These are phyloP conservation scores for Pterocarpus macrocarpus DNA, from an alignment of 306 rosid genomes.

Conservation along the genomic window DNA sequence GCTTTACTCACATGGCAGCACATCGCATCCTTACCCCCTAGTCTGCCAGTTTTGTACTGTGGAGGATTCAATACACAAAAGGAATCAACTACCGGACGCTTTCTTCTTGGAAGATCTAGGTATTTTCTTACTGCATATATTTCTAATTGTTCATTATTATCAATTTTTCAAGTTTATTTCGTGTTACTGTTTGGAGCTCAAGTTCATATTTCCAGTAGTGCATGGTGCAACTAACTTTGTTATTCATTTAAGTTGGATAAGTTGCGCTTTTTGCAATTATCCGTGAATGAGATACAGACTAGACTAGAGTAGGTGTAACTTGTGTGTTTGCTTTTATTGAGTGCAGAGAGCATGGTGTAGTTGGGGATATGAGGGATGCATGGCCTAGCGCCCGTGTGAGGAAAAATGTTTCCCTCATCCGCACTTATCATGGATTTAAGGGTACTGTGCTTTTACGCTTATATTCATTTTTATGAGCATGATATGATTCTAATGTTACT, in stretches of 20 bases:
- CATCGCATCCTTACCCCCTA: slow-evolving; percentile 97
- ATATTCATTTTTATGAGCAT: slow-evolving; percentile 18
- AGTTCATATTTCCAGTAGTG: slow-evolving; percentile 26
- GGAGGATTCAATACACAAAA: slow-evolving; percentile 98
- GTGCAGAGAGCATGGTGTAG: slow-evolving; percentile 94
- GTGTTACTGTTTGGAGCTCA: slow-evolving; percentile 3
- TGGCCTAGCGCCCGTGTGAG: slow-evolving; percentile 96
- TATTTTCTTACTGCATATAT: slow-evolving; percentile 38
- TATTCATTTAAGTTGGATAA: slow-evolving; percentile 22
- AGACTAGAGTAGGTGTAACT: slow-evolving; percentile 22
- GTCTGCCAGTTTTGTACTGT: slow-evolving; percentile 90
- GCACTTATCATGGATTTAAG: slow-evolving; percentile 96
- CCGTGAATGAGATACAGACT: background rate
- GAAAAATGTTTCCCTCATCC: slow-evolving; percentile 84
- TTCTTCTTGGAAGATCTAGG: slow-evolving; percentile 98
- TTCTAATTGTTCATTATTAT: slow-evolving; percentile 12
- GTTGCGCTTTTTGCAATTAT: background rate
- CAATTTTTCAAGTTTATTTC: slow-evolving; percentile 19
- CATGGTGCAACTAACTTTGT: background rate
- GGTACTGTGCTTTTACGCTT: slow-evolving; percentile 59
- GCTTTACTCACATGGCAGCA: slow-evolving; percentile 99
- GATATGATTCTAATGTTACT: slow-evolving; percentile 20
- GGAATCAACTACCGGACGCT: slow-evolving; percentile 98
- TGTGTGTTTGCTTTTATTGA: slow-evolving; percentile 39
- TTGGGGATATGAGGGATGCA: slow-evolving; percentile 97